phyloP scores from a whole-genome alignment of 768 basidiomycete species.

The Amanita phalloides region DNA sequence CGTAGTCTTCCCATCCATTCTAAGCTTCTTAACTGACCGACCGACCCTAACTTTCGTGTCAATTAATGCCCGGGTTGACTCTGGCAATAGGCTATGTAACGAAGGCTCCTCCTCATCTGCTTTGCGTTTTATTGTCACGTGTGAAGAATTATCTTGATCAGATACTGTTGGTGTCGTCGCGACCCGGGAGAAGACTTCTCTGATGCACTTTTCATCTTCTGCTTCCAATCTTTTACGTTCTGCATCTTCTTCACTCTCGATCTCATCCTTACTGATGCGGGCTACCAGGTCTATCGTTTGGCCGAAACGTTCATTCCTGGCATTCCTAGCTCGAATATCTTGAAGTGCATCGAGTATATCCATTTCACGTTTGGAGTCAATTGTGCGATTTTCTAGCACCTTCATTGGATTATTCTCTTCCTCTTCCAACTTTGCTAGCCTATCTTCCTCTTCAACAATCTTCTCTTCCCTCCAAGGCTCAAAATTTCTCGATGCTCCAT shows the following conservation, averaged over 20 bases:
- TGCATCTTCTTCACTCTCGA: slow-evolving; percentile 70
- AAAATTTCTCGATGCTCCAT: slow-evolving; percentile 95
- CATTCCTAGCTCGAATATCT: slow-evolving; percentile 80
- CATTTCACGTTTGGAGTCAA: slow-evolving; percentile 95
- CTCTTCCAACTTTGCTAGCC: slow-evolving; percentile 76
- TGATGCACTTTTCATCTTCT: slow-evolving; percentile 87
- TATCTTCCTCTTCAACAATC: slow-evolving; percentile 72
- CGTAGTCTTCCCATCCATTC: slow-evolving; percentile 45
- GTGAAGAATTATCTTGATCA: slow-evolving; percentile 9
- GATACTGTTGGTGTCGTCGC: slow-evolving; percentile 23
- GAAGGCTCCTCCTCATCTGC: slow-evolving; percentile 73
- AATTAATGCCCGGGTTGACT: slow-evolving; percentile 51
- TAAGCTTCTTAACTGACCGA: slow-evolving; percentile 46
- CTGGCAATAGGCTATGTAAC: slow-evolving; percentile 56
- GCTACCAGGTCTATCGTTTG: slow-evolving; percentile 61
- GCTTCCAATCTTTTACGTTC: slow-evolving; percentile 66
- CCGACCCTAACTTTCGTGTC: slow-evolving; percentile 32
- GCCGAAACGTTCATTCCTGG: slow-evolving; percentile 80
- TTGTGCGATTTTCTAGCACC: slow-evolving; percentile 83
- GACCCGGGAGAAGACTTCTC: slow-evolving; percentile 77
- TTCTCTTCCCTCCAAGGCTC: slow-evolving; percentile 91
- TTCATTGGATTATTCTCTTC: slow-evolving; percentile 98
- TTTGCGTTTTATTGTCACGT: slow-evolving; percentile 78
- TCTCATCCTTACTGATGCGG: slow-evolving; percentile 51
- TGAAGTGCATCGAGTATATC: slow-evolving; percentile 94